phyloP scores from a whole-genome alignment of 176 grass and related monocot species.

The Eragrostis nindensis region DNA sequence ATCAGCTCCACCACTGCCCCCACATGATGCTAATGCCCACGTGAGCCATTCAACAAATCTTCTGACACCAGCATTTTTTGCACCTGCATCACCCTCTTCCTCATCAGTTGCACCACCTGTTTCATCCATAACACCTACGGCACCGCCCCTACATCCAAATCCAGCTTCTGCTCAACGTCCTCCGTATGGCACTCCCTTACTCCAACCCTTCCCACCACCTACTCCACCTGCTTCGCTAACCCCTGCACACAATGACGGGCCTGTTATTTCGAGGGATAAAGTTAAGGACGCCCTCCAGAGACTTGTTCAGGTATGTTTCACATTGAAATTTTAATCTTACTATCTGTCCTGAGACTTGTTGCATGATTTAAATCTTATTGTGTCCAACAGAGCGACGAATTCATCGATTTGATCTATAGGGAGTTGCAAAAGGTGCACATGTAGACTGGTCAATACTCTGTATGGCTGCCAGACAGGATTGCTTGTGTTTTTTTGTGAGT shows the following conservation, averaged over 20 bases:
- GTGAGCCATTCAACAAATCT: slow-evolving; percentile 54
- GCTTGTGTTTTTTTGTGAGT: neutral
- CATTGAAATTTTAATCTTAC: no score
- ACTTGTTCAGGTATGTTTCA: slow-evolving; percentile 71
- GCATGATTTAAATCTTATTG: slow-evolving; percentile 4
- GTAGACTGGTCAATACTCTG: slow-evolving; percentile 28
- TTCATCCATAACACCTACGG: slow-evolving; percentile 48
- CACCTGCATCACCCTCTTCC: slow-evolving; percentile 51
- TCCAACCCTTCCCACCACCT: slow-evolving; percentile 78
- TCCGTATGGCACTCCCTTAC: slow-evolving; percentile 61
- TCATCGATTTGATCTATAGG: slow-evolving; percentile 67
- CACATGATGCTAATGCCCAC: slow-evolving; percentile 46
- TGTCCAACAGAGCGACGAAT: slow-evolving; percentile 62
- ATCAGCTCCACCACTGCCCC: slow-evolving; percentile 54
- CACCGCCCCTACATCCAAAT: slow-evolving; percentile 46
- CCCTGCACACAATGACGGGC: slow-evolving; percentile 42
- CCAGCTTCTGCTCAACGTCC: slow-evolving; percentile 39
- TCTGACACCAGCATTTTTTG: slow-evolving; percentile 73
- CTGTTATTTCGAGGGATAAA: slow-evolving; percentile 75
- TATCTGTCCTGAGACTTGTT: no score
- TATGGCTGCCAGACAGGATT: slow-evolving; percentile 18
- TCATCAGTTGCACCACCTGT: slow-evolving; percentile 42
- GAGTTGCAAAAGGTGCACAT: slow-evolving; percentile 67
- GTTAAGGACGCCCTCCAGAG: slow-evolving; percentile 68
- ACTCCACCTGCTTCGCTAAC: slow-evolving; percentile 65